Base-by-base conservation (phyloP, 139 green algal genomes). In the Penium margaritaceum region DNA sequence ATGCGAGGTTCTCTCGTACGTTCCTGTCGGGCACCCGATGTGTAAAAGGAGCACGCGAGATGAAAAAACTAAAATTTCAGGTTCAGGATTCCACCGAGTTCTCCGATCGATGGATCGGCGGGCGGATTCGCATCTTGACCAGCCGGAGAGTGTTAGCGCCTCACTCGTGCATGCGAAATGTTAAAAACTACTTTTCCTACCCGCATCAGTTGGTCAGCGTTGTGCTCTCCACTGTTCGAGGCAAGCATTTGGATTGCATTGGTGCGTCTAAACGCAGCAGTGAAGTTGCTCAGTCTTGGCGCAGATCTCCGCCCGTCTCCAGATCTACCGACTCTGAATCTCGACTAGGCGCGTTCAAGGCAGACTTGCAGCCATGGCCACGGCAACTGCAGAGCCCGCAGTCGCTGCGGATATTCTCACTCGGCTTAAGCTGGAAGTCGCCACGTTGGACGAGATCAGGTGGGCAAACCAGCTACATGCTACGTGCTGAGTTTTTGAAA, bases 361-460 rank as follows among this genome's bases (percentile, higher is more conserved):
- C n/a, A n/a, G n/a, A n/a, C 12, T 60, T 29, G 55, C 55, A 64
- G 29, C 27, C 55, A 64, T 64, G 55, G 55, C 55, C 7, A 64
- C 55, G 6, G 27, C 27, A 35, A 64, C 27, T 27, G 27, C n/a
- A 62, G 21, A 9, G 15, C 19, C 15, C 5, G 27, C 55, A 19
- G 27, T 36, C 27, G 1, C 32, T 68, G 30, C 61, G 35, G 17
- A 68, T 4, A 68, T 43, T 21, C 46, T 68, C 5, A 27, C 24
- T 27, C 32, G 61, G 21, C 9, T 68, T 21, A 68, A 24, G 32
- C 61, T 68, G 32, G 61, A 68, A 43, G 35, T 43, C 15, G 35
- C 36, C 15, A 68, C 61, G 21, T 27, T 68, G 2, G 61, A 68
- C 21, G 61, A 68, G 30, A 68, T 68, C 7, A 68, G 35, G 61